These are phyloP conservation scores for Blakeslea trispora DNA, from an alignment of 371 early-diverging fungal species.

Conservation along the genomic window DNA sequence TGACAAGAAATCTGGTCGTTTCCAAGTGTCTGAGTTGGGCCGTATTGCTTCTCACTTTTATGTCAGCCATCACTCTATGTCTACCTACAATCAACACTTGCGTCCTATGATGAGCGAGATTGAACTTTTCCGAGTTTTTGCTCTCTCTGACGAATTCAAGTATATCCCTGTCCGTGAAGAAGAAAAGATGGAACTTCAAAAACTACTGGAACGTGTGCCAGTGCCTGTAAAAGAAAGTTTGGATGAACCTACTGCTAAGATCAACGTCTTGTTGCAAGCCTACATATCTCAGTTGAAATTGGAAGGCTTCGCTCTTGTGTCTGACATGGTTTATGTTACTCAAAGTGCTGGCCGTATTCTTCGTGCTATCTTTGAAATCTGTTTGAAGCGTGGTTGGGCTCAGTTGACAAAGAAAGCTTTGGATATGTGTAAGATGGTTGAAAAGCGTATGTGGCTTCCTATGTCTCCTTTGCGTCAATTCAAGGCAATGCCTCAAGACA, in stretches of 20 bases:
- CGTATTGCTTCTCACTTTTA: conserved; percentile 97
- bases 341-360: conserved; percentile 94
- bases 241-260: conserved; percentile 92
- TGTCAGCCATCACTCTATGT: conserved; percentile 87
- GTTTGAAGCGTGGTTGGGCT: conserved; percentile 94
- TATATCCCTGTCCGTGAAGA: conserved; percentile 95
- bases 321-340: conserved; percentile 96
- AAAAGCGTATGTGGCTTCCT: conserved; percentile 88
- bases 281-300: conserved; percentile 91
- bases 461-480: conserved; percentile 96
- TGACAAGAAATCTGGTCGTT: conserved; percentile 86
- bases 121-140: conserved; percentile 91
- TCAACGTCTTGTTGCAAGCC: conserved; percentile 93
- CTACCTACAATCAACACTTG: conserved; percentile 91
- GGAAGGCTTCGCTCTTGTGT: conserved; percentile 92
- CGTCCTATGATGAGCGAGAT: conserved; percentile 90
- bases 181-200: conserved; percentile 91
- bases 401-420: conserved; percentile 83
- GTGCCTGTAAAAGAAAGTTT: conserved; percentile 90
- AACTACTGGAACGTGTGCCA: conserved; percentile 93
- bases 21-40: conserved; percentile 92
- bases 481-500: conserved; percentile 77
- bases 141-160: conserved; percentile 91
- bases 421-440: conserved; percentile 93
- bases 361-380: conserved; percentile 96